Percentiles rank a stretch among this genome's conserved stretches.
These are phyloP conservation scores for Theileria parva DNA, from an alignment of 169 alveolate genomes.

Conservation along the genomic window DNA sequence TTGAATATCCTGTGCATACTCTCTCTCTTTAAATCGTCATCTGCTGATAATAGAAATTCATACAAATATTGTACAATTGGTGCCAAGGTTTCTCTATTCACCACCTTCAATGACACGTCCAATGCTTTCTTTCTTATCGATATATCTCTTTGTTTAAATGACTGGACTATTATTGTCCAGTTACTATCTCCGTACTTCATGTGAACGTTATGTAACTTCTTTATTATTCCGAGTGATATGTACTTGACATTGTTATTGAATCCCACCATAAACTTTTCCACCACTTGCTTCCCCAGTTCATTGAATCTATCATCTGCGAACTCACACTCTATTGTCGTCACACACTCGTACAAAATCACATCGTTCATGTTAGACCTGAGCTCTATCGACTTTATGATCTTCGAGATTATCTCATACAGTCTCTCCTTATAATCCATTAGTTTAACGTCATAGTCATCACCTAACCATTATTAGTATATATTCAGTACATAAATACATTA, in stretches of 20 bases:
- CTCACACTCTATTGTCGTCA: constrained; percentile 91
- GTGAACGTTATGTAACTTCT: constrained; percentile 88
- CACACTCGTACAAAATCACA: constrained; percentile 97
- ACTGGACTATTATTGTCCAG: constrained; percentile 77
- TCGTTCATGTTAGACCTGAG: constrained; percentile 96
- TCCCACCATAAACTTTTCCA: constrained; percentile 92
- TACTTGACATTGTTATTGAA: constrained; percentile 90
- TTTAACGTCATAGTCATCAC: constrained; percentile 5
- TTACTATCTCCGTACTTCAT: constrained; percentile 70
- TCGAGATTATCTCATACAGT: constrained; percentile 34
- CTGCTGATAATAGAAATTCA: constrained; percentile 87
- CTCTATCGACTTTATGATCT: constrained; percentile 77
- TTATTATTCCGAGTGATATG: constrained; percentile 86
- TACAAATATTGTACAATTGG: constrained; percentile 89
- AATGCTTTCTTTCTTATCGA: constrained; percentile 94
- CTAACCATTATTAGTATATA: neutral
- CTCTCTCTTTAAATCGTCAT: constrained; percentile 87
- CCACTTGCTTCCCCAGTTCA: constrained; percentile 85
- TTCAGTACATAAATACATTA: neutral
- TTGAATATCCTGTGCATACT: constrained; percentile 84
- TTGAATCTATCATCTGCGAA: constrained; percentile 80
- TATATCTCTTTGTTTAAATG: constrained; percentile 93
- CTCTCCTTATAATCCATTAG: constrained; percentile 16
- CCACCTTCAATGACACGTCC: constrained; percentile 92
- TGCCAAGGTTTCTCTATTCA: constrained; percentile 88